Base-by-base conservation (phyloP, 495 filamentous ascomycete species). In the Aspergillus carlsbadensis region DNA sequence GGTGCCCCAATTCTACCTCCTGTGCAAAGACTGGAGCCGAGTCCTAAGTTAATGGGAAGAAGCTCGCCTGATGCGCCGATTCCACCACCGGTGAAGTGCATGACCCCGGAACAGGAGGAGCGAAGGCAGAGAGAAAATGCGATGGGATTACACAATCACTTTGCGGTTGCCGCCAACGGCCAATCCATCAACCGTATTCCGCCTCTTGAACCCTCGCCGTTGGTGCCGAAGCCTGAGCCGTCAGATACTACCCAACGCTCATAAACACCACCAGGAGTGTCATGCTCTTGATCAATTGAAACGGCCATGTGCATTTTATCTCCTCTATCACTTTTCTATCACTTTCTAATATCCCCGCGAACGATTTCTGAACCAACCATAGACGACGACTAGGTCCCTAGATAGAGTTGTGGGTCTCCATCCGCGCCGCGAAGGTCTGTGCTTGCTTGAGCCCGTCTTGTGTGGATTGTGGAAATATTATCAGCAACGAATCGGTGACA, bases 1-100 rank as follows among this genome's bases (percentile, higher is more conserved):
- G 72, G 75, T 7, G 74, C 75, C 1, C 73, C 74, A 0, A 66
- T 82, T 6, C 56, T 83, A 15, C 80, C 79, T 14, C 80, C 79
- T 0, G 71, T 80, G 7, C 75, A 76, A 60, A 69, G 62, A 55
- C 61, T 82, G 14, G 74, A 79, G 31, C 79, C 79, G 1, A 81
- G 71, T 52, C 76, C 77, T 0, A 78, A 78, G 56, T 57, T 77
- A 46, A 77, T 78, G 76, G 74, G 76, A 13, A 67, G 74, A n/a
- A 77, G 72, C 54, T 78, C 76, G 1, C 71, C 72, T 1, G 75
- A 78, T 60, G 75, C 74, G 10, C 75, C 76, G 0, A 76, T 79
- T 53, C 75, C 72, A 7, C 66, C 74, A 0, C 76, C 76, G 0
- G 69, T 76, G 18, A 79, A 79, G 39, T 73, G 66, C 55, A 78